Evolutionary conservation across 2,329 filamentous ascomycete genomes (phyloP), one percentile per base, ranked within the genome.

Genomic region (Macrophomina phaseolina): DNA sequence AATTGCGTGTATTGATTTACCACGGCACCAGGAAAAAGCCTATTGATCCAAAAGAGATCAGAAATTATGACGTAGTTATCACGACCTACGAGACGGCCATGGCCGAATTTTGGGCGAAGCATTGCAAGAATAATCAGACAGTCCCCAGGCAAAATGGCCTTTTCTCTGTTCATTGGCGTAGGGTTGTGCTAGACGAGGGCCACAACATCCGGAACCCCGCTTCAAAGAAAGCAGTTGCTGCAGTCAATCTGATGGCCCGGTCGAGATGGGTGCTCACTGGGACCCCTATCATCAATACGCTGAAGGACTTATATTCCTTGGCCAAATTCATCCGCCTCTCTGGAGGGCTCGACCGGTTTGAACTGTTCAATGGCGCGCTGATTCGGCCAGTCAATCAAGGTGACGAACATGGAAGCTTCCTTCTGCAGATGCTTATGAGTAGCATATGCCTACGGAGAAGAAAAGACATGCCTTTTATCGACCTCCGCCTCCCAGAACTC

Each of bases 231-330:
- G 86, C 90, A 1, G 82, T 84, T 69, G 91, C 87, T 5, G 87
- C 87, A 36, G 86, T 81, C 70, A 75, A 79, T 11, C 77, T 95
- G 12, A 79, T 85, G 67, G 82, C 90, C 14, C 82, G 80, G 42
- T 87, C 90, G 73, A 85, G 91, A 55, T 89, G 91, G 81, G 93
- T 90, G 73, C 85, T 94, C 76, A 92, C 90, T 2, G 92, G 92
- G 28, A 95, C 92, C 0, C 92, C 92, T 0, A 93, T 94, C 90
- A 95, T 95, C 90, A 97, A 97, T 71, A 88, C 85, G 12, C 87
- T 94, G 2, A 82, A 86, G 28, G 94, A 97, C 72, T 82, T 97
- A 4, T 93, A 87, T 72, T 91, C 92, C 0, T 80, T 97, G 23
- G 83, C 97, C 55, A 85, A 87, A 2, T 97, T 97, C 74, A 82